phyloP scores from a whole-genome alignment of 2,329 filamentous ascomycete genomes.

The Fusarium dimerum region DNA sequence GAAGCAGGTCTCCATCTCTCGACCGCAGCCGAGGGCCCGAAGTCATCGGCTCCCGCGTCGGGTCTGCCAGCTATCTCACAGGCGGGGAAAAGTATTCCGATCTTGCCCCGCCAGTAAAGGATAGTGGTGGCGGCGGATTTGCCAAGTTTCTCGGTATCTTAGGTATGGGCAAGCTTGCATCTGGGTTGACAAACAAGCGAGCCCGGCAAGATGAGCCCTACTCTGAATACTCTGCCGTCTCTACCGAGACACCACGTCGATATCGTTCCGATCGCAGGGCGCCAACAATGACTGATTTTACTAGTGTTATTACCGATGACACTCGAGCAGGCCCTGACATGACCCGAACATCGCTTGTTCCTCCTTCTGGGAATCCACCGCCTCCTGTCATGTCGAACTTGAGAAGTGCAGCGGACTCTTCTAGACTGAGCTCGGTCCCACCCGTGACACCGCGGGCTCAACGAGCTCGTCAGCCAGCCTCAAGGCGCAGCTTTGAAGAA shows the following conservation, averaged over 20 bases:
- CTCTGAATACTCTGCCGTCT: slow-evolving; percentile 64
- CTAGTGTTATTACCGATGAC: slow-evolving; percentile 33
- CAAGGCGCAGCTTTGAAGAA: slow-evolving; percentile 48
- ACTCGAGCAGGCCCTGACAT: slow-evolving; percentile 27
- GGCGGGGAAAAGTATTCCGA: slow-evolving; percentile 62
- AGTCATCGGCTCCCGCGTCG: slow-evolving; percentile 52
- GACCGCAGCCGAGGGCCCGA: slow-evolving; percentile 45
- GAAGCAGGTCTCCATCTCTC: slow-evolving; percentile 41
- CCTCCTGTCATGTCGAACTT: slow-evolving; percentile 43
- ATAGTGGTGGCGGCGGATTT: slow-evolving; percentile 52
- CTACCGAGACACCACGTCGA: slow-evolving; percentile 60
- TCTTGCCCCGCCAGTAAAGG: slow-evolving; percentile 35
- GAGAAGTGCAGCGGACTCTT: slow-evolving; percentile 46
- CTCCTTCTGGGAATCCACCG: slow-evolving; percentile 43
- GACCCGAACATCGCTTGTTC: slow-evolving; percentile 45
- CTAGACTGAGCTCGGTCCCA: slow-evolving; percentile 36
- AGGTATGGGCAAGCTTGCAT: slow-evolving; percentile 63
- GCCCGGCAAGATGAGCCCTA: slow-evolving; percentile 60
- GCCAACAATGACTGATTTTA: slow-evolving; percentile 44
- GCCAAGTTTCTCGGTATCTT: slow-evolving; percentile 58
- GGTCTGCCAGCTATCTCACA: slow-evolving; percentile 60
- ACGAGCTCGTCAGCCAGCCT: slow-evolving; percentile 42
- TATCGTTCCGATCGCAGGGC: slow-evolving; percentile 40
- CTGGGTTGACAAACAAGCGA: slow-evolving; percentile 57
- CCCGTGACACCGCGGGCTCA: slow-evolving; percentile 51